Base-by-base conservation (phyloP, 2,329 filamentous ascomycete species). In the Keithomyces neogunnii region DNA sequence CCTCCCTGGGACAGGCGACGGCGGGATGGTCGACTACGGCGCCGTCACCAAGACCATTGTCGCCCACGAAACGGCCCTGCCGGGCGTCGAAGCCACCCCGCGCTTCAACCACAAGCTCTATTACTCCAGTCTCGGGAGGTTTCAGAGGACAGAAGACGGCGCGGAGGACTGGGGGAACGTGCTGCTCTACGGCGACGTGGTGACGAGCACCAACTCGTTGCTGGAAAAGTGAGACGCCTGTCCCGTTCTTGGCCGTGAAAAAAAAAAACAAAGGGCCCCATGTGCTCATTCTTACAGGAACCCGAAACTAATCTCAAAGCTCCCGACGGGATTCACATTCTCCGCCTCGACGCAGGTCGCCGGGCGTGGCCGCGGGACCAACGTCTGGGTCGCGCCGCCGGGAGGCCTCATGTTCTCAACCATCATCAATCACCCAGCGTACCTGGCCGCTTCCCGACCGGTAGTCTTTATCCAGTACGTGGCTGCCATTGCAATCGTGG, bases 381-480 rank as follows among this genome's bases (percentile, higher is more conserved):
- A 99, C 60, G 88, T 96, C 53, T 99, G 93, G 93, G 83, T 99
- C 4, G 89, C 91, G 0, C 93, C 93, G 1, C 81, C 88, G 0
- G 93, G 93, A 1, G 83, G 82, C 36, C 76, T 97, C 5, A 86
- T 96, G 65, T 93, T 95, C 70, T 96, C 89, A 8, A 89, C 86
- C 0, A 82, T 95, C 39, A 82, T 99, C 57, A 88, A 89, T 56
- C 93, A 99, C 68, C 80, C 87, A 1, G 81, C 88, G 32, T 75
- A 85, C 32, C 78, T 93, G 7, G 85, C 84, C 7, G 74, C 78
- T 43, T 80, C 76, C 1, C 86, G 88, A 0, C 91, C 93, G 0
- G 85, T 97, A 8, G 85, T 96, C 1, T 97, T 99, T 67, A 77
- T 97, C 31, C 93, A 97, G 67, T 99, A 99, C 64, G 78, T 99